Percentiles rank a stretch among this genome's conserved stretches.
These are phyloP conservation scores for Nemania diffusa DNA, from an alignment of 2,329 filamentous ascomycete species.

Conservation along the genomic window DNA sequence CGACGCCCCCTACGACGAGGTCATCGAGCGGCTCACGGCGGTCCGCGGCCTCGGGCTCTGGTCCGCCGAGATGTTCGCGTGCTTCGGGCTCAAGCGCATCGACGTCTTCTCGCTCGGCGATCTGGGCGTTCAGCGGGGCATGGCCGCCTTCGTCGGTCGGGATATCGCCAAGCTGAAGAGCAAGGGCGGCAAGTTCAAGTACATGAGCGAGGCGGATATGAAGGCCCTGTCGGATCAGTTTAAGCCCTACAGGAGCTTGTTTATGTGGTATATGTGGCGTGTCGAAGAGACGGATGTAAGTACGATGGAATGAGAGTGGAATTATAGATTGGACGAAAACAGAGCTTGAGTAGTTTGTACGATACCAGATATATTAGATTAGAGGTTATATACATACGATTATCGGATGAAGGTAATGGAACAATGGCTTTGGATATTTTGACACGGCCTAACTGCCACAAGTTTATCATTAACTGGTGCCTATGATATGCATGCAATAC, in stretches of 20 bases:
- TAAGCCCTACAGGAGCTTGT: conserved; percentile 86
- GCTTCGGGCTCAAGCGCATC: conserved; percentile 92
- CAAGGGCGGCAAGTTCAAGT: conserved; percentile 94
- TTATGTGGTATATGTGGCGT: conserved; percentile 99
- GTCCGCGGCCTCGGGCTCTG: conserved; percentile 88
- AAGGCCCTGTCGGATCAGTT: conserved; percentile 81
- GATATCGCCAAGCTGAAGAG: conserved; percentile 85
- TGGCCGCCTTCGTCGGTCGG: conserved; percentile 85
- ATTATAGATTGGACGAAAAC: not conserved
- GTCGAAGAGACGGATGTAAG: conserved; percentile 82
- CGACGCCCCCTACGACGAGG: conserved; percentile 83
- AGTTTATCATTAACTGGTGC: too few relatives aligned
- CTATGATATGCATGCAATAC: too few relatives aligned
- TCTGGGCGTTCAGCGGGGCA: conserved; percentile 91
- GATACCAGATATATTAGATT: conserved; percentile 6
- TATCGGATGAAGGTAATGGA: not conserved
- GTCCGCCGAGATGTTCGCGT: conserved; percentile 98
- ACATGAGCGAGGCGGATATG: conserved; percentile 96
- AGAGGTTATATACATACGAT: not conserved
- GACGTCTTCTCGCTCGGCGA: conserved; percentile 95
- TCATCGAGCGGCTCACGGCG: conserved; percentile 82
- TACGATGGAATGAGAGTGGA: conserved; percentile 58
- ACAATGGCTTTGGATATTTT: too few relatives aligned
- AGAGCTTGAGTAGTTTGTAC: not conserved
- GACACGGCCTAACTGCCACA: too few relatives aligned